Evolutionary conservation across 2,329 filamentous ascomycete genomes (phyloP), one percentile per base, ranked within the genome.

Genomic region (Apiospora malaysiana): DNA sequence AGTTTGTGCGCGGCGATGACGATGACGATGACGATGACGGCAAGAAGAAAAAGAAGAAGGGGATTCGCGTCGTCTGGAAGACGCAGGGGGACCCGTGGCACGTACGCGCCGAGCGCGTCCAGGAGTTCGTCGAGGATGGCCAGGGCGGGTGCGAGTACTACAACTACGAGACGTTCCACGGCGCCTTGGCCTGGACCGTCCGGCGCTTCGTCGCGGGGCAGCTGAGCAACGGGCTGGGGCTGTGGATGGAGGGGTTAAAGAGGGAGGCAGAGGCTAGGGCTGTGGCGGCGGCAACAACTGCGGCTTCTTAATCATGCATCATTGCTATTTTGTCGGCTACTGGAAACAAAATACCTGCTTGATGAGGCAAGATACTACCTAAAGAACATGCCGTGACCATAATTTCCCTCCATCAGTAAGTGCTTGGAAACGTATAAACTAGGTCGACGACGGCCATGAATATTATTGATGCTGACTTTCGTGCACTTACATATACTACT

Each of bases 101-200:
- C 70, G 74, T 84, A 49, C 75, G 77, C 18, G 76, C 76, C 5
- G 83, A 85, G 78, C 77, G 83, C 66, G 80, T 84, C 18, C 84
- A 85, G 76, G 84, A 86, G 74, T 80, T 85, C 70, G 74, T 82
- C 43, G 78, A 77, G 51, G 76, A 77, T 42, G 75, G 71, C 12
- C 75, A 75, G 6, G 77, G 74, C 23, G 79, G 77, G 18, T 83
- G 80, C 25, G 80, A 81, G 72, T 86, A 85, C 74, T 75, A 71
- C 16, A 82, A 80, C 76, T 85, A 81, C 81, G 83, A 86, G 79
- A 85, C 84, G n/a, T 85, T 84, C 73, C 81, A 82, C 49, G 83
- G 84, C 0, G 67, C 78, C 7, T 47, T 85, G 70, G 81, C 78
- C 12, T 76, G 77, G 4, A 76, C 80, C 16, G 77, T 85, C 21